Conservation (phyloP, 2,329 filamentous ascomycete species). For the Orbilia javanica region DNA sequence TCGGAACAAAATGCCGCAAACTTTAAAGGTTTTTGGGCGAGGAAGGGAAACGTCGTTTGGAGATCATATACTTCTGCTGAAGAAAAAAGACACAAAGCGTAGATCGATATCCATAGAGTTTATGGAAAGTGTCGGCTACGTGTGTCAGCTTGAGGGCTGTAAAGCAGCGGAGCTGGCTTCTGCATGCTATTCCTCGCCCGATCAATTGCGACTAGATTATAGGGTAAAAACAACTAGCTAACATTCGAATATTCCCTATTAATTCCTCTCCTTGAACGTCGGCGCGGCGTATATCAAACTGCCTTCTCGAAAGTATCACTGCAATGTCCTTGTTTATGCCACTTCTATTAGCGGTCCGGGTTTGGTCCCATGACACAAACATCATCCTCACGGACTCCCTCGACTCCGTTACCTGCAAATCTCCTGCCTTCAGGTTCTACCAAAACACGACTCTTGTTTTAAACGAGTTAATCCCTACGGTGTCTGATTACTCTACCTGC, state of each 20-base stretch:
- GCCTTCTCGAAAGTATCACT: neutral
- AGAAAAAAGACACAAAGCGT: neutral
- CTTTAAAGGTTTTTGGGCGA: neutral
- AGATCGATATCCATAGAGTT: neutral
- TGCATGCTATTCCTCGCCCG: too few species aligned
- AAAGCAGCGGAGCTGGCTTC: too few species aligned
- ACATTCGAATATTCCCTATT: too few species aligned
- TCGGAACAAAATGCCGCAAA: neutral
- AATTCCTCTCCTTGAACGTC: neutral
- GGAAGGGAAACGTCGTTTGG: too few species aligned
- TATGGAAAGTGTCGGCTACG: neutral
- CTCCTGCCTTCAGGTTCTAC: slow-evolving; percentile 41
- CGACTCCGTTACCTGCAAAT: slow-evolving; percentile 31
- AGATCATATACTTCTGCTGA: neutral
- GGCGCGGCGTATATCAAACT: neutral
- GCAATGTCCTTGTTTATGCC: neutral
- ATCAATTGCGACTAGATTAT: too few species aligned
- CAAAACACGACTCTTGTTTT: slow-evolving; percentile 41
- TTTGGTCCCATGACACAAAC: slow-evolving; percentile 3
- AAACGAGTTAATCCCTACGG: slow-evolving; percentile 22
- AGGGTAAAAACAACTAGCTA: too few species aligned
- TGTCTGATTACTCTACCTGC: slow-evolving; percentile 19
- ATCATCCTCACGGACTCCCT: slow-evolving; percentile 15
- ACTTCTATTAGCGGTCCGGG: neutral
- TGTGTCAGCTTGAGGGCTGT: too few species aligned